Evolutionary conservation across 2,329 filamentous ascomycete genomes (phyloP).

Genomic region (Colletotrichum truncatum): DNA sequence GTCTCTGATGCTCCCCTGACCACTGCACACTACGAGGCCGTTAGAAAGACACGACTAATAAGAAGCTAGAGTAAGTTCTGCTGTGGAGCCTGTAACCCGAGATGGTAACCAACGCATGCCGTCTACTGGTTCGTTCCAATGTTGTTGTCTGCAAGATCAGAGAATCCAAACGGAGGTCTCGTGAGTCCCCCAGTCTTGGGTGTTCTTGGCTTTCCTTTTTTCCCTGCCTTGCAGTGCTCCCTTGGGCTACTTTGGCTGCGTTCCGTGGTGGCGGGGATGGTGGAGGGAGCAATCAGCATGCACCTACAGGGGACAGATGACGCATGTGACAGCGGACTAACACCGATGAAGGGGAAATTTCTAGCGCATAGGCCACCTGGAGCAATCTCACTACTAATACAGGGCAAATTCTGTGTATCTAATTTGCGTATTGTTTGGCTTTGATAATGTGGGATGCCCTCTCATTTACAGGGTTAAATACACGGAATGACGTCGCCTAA

Average conservation of each 20-base stretch:
- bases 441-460: not conserved
- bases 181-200: not conserved
- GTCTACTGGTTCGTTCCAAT: not conserved
- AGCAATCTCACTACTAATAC: slow-evolving; percentile 4
- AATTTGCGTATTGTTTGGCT: not conserved
- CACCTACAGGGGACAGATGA: not conserved
- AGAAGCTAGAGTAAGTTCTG: slow-evolving; percentile 21
- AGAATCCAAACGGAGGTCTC: not conserved
- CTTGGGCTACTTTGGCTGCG: not conserved
- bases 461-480: not conserved
- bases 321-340: slow-evolving; percentile 19
- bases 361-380: not conserved
- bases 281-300: not conserved
- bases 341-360: not conserved
- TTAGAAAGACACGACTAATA: slow-evolving; percentile 2
- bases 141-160: not conserved
- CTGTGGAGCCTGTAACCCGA: slow-evolving; percentile 18
- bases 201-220: not conserved
- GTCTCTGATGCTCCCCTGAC: not conserved
- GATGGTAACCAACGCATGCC: not conserved
- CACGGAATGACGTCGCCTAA: not conserved
- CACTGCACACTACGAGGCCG: not conserved
- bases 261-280: not conserved
- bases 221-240: not conserved
- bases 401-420: not conserved